phyloP scores from a whole-genome alignment of 1,284 basidiomycete species.

The Flammula alnicola region DNA sequence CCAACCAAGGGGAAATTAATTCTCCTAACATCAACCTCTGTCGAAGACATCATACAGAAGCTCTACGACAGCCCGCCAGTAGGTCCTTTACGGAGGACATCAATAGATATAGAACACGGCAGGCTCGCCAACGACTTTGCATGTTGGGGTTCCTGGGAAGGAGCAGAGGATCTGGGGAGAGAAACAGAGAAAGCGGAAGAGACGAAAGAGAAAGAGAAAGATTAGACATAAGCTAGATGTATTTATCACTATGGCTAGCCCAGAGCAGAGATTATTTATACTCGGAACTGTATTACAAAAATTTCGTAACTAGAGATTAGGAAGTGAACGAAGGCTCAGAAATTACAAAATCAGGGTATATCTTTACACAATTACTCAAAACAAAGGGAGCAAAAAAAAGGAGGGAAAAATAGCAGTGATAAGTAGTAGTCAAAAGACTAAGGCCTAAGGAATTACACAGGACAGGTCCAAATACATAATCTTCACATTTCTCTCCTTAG shows the following conservation, averaged over 20 bases:
- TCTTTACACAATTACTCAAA: conserved; percentile 2
- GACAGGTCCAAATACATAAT: conserved; percentile 60
- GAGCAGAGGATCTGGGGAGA: conserved; percentile 38
- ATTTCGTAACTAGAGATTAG: not conserved
- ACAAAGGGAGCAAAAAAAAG: not conserved
- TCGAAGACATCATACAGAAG: conserved; percentile 36
- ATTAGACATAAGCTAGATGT: conserved; percentile 1
- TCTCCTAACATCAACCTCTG: conserved; percentile 42
- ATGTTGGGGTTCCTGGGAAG: conserved; percentile 48
- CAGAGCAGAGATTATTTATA: not conserved
- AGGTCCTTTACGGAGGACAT: conserved; percentile 38
- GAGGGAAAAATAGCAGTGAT: conserved; percentile 2
- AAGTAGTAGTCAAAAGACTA: conserved; percentile 5
- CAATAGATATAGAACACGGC: conserved; percentile 39
- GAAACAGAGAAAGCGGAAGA: conserved; percentile 1
- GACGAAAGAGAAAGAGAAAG: not conserved
- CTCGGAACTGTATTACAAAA: no score
- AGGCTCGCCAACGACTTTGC: conserved; percentile 46
- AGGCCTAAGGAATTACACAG: conserved; percentile 40
- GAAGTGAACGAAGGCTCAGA: not conserved
- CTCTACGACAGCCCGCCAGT: conserved; percentile 40
- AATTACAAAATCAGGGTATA: conserved; percentile 11
- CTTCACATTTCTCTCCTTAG: conserved; percentile 66
- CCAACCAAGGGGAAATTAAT: conserved; percentile 42
- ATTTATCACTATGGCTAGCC: no score